These are phyloP conservation scores for Penicillium fimorum DNA, from an alignment of 495 filamentous ascomycete genomes.

Conservation along the genomic window DNA sequence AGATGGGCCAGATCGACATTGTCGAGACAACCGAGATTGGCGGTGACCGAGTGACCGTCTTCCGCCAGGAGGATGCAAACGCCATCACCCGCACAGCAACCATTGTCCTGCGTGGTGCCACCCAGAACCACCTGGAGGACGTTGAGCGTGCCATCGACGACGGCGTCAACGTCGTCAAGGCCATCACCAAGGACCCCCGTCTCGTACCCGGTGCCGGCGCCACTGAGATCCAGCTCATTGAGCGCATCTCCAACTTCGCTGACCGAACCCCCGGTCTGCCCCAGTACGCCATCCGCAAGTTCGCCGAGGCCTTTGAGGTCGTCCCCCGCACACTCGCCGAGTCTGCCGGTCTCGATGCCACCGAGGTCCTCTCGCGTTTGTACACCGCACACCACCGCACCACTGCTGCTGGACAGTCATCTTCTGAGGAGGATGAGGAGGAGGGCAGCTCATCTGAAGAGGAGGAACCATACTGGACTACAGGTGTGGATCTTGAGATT, in stretches of 20 bases:
- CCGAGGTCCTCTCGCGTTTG: constrained; percentile 84
- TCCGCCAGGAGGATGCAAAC: constrained; percentile 92
- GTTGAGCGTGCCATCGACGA: constrained; percentile 97
- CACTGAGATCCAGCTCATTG: constrained; percentile 91
- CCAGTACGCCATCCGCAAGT: constrained; percentile 96
- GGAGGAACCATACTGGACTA: constrained; percentile 77
- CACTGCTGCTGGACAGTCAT: constrained; percentile 24
- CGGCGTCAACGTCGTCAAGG: constrained; percentile 98
- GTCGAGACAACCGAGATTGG: constrained; percentile 98
- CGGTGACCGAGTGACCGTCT: constrained; percentile 97
- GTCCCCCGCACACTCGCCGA: constrained; percentile 91
- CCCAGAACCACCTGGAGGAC: constrained; percentile 96
- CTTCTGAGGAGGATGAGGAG: constrained; percentile 39
- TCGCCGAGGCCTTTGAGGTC: constrained; percentile 95
- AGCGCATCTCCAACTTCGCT: constrained; percentile 81
- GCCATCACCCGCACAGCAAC: constrained; percentile 91
- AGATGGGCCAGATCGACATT: constrained; percentile 93
- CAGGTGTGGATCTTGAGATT: constrained; percentile 91
- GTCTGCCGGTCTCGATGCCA: constrained; percentile 91
- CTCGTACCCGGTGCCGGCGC: constrained; percentile 95
- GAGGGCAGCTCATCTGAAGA: constrained; percentile 44
- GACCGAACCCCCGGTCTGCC: constrained; percentile 89
- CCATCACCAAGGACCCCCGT: constrained; percentile 87
- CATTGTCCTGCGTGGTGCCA: constrained; percentile 91
- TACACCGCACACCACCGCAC: constrained; percentile 85